Percentiles rank a stretch among this genome's conserved stretches.
phyloP scores from a whole-genome alignment of 805 yeast genomes.

The Candida silvicultrix region DNA sequence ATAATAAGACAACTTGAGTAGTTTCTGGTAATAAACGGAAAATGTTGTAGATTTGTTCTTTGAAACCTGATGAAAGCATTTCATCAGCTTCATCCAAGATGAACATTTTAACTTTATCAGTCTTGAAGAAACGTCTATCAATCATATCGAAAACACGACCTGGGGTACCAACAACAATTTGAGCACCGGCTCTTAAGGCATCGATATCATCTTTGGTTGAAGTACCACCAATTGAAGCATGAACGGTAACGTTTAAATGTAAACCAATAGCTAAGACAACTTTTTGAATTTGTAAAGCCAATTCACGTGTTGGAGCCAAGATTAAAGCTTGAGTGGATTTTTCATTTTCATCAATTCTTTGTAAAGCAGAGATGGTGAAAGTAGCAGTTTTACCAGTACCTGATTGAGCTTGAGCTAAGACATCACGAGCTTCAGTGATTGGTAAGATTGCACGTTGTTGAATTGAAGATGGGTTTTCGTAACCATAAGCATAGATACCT shows the following conservation, averaged over 20 bases:
- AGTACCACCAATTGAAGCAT: conserved; percentile 98
- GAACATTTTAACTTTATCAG: conserved; percentile 86
- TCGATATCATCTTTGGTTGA: conserved; percentile 81
- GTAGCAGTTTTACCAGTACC: conserved; percentile 99
- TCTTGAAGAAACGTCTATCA: conserved; percentile 76
- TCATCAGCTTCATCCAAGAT: conserved; percentile 98
- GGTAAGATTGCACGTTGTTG: conserved; percentile 97
- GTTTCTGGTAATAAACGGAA: conserved; percentile 82
- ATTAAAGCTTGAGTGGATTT: conserved; percentile 88
- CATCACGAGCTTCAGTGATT: conserved; percentile 91
- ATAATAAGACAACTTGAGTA: conserved; percentile 90
- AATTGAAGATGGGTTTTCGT: conserved; percentile 94
- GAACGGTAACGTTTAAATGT: conserved; percentile 85
- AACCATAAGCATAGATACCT: conserved; percentile 70
- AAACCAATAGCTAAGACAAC: conserved; percentile 87
- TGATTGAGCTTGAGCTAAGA: conserved; percentile 97
- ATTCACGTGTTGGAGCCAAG: conserved; percentile 95
- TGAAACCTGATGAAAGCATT: conserved; percentile 87
- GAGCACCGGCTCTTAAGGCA: conserved; percentile 80
- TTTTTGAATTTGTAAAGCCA: conserved; percentile 92
- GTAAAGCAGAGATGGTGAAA: conserved; percentile 78
- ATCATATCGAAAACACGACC: conserved; percentile 97
- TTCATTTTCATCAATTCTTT: conserved; percentile 64
- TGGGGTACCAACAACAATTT: conserved; percentile 96
- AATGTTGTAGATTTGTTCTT: conserved; percentile 92